Conservation (phyloP, 768 basidiomycete genomes). For the Leucocoprinus sp. region DNA sequence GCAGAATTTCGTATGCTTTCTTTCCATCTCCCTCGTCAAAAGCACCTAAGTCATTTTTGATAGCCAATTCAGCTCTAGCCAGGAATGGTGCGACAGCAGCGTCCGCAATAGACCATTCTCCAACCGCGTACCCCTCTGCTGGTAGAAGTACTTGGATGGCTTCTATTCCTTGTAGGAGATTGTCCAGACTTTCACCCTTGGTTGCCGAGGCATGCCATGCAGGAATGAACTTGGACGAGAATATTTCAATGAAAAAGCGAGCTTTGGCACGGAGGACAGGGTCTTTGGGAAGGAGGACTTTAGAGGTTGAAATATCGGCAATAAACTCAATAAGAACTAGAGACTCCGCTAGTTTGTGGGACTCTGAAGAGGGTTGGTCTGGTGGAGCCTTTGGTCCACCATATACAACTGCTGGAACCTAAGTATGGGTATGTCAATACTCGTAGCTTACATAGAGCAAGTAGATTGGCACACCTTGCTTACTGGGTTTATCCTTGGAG, state of each 20-base stretch:
- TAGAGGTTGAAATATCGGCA: conserved; percentile 46
- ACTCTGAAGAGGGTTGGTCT: conserved; percentile 50
- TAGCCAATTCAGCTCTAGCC: conserved; percentile 36
- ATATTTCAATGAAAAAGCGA: conserved; percentile 55
- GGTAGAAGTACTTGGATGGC: conserved; percentile 43
- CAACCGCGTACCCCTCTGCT: conserved; percentile 34
- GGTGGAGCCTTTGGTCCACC: conserved; percentile 51
- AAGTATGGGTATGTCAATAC: background rate
- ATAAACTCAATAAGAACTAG: conserved; percentile 60
- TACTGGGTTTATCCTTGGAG: conserved; percentile 54
- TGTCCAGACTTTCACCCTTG: conserved; percentile 32
- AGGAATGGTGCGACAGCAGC: conserved; percentile 54
- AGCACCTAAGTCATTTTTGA: conserved; percentile 44
- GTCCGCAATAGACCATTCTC: conserved; percentile 57
- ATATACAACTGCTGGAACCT: conserved; percentile 55
- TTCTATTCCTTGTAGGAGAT: conserved; percentile 35
- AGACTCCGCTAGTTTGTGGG: conserved; percentile 56
- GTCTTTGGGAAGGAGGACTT: conserved; percentile 41
- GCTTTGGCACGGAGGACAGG: conserved; percentile 49
- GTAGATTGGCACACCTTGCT: conserved; percentile 42
- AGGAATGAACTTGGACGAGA: conserved; percentile 37
- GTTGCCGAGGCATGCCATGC: conserved; percentile 28
- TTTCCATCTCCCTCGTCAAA: conserved; percentile 41
- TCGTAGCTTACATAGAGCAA: background rate
- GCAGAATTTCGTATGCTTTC: conserved; percentile 33